These are phyloP conservation scores for Talaromyces albobiverticillius DNA, from an alignment of 2,329 filamentous ascomycete species.

Conservation along the genomic window DNA sequence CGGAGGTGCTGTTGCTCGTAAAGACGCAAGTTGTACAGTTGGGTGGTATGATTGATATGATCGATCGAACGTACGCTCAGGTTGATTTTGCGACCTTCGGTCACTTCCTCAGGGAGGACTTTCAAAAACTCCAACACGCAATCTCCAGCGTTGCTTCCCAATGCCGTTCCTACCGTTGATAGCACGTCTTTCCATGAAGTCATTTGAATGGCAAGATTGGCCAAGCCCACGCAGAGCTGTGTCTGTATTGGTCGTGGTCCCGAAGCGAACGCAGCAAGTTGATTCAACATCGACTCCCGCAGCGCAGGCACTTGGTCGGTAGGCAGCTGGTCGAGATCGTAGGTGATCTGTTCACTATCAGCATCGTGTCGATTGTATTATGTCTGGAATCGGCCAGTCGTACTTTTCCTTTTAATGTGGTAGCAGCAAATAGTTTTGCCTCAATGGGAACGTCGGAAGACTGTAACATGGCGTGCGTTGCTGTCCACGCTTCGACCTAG, in stretches of 20 bases:
- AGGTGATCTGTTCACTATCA: conserved; percentile 71
- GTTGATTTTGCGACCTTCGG: conserved; percentile 98
- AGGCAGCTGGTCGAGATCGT: conserved; percentile 88
- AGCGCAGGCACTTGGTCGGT: conserved; percentile 70
- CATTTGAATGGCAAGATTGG: conserved; percentile 95
- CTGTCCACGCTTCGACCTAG: conserved; percentile 86
- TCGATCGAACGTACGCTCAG: conserved; percentile 85
- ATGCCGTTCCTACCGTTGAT: conserved; percentile 71
- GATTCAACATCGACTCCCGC: conserved; percentile 76
- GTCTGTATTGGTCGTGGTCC: conserved; percentile 82
- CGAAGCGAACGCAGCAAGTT: conserved; percentile 75
- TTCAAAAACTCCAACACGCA: conserved; percentile 94
- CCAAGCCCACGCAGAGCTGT: conserved; percentile 91
- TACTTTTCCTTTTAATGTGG: conserved; percentile 97
- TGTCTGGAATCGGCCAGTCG: conserved; percentile 20
- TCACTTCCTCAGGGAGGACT: conserved; percentile 97
- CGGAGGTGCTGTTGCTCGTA: conserved; percentile 30
- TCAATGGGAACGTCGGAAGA: conserved; percentile 72
- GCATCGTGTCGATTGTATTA: conserved; percentile 15
- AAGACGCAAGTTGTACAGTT: conserved; percentile 43
- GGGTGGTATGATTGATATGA: conserved; percentile 36
- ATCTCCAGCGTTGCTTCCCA: conserved; percentile 69
- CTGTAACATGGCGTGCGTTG: conserved; percentile 81
- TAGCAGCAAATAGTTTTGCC: conserved; percentile 91
- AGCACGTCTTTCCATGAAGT: conserved; percentile 92